Evolutionary conservation across 2,329 filamentous ascomycete genomes (phyloP).

Genomic region (Colletotrichum nymphaeae): DNA sequence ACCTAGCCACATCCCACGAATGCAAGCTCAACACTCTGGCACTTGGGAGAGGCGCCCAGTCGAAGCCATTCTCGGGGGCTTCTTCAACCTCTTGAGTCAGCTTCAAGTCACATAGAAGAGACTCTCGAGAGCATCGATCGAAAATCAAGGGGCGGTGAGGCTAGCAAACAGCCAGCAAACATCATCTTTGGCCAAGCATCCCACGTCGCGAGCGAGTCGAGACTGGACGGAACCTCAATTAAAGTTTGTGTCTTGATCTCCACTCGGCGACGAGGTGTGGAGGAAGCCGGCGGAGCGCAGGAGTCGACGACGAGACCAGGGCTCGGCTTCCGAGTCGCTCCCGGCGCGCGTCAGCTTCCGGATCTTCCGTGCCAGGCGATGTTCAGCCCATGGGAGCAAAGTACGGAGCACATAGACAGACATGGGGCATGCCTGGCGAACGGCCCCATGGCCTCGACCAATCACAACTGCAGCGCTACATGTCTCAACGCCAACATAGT

Average conservation of each 20-base stretch:
- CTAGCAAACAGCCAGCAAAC: conserved; percentile 11
- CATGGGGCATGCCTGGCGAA: conserved; percentile 5
- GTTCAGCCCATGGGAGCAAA: neutral
- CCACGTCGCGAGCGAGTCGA: conserved; percentile 26
- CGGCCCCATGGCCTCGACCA: neutral
- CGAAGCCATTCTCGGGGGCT: neutral
- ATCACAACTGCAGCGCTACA: conserved; percentile 14
- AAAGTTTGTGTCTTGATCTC: conserved; percentile 26
- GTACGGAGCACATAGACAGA: neutral
- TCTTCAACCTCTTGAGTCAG: conserved; percentile 15
- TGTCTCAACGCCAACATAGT: neutral
- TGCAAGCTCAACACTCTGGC: neutral
- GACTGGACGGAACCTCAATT: conserved; percentile 23
- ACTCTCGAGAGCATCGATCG: neutral
- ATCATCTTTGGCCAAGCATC: conserved; percentile 11
- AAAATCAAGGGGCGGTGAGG: conserved; percentile 17
- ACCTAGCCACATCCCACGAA: neutral
- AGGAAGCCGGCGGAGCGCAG: conserved; percentile 11
- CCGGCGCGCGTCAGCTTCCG: conserved; percentile 35
- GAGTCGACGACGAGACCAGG: neutral
- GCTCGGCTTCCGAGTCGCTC: conserved; percentile 28
- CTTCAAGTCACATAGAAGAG: neutral
- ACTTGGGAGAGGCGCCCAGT: neutral
- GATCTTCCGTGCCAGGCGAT: conserved; percentile 30
- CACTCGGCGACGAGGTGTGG: conserved; percentile 17